Evolutionary conservation across 208 protist species (phyloP).

Genomic region (Crithidia sp.): DNA sequence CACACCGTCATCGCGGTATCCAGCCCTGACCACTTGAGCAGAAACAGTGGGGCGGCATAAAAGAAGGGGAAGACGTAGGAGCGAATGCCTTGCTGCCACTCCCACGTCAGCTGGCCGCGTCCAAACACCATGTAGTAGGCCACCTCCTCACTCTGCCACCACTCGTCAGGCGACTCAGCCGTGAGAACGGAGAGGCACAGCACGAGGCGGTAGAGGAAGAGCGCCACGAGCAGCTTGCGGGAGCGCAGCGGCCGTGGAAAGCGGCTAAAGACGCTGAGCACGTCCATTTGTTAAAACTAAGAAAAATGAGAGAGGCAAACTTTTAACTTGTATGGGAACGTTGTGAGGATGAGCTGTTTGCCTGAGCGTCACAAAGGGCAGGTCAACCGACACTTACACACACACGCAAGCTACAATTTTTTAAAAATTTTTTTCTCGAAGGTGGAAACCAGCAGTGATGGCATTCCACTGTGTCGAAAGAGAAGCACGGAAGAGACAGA

Average conservation of each 20-base stretch:
- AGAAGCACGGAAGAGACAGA: background rate
- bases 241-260: constrained; percentile 31
- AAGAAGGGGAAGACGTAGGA: constrained; percentile 74
- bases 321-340: too few relatives aligned
- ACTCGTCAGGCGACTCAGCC: constrained; percentile 82
- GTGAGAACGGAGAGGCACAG: constrained; percentile 54
- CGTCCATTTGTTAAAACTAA: constrained; percentile 6
- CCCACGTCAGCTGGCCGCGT: constrained; percentile 81
- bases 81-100: constrained; percentile 78
- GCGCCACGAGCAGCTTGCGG: constrained; percentile 11
- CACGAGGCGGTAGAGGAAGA: constrained; percentile 59
- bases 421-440: background rate
- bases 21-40: constrained; percentile 53
- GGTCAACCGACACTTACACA: background rate
- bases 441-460: background rate
- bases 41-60: constrained; percentile 55
- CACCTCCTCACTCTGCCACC: constrained; percentile 89
- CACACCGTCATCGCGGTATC: constrained; percentile 68
- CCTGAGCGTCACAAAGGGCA: too few relatives aligned
- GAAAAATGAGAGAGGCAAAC: background rate
- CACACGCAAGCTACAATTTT: background rate
- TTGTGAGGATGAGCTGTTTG: background rate
- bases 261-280: constrained; percentile 23
- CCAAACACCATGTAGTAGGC: constrained; percentile 85
- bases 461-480: background rate